These are phyloP conservation scores for Articulospora tetracladia DNA, from an alignment of 495 filamentous ascomycete species.

Conservation along the genomic window DNA sequence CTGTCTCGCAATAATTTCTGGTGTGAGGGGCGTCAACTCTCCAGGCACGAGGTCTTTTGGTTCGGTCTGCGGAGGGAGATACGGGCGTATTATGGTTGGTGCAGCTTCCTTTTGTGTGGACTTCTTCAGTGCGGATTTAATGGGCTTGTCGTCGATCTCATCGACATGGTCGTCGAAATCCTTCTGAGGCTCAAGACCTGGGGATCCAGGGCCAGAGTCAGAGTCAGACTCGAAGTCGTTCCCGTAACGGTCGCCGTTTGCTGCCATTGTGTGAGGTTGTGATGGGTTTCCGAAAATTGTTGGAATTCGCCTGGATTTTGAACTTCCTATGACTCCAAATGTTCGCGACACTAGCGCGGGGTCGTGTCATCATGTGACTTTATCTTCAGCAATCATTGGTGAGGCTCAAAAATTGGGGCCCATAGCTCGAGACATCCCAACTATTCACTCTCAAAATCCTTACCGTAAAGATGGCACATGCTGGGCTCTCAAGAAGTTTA, in stretches of 20 bases:
- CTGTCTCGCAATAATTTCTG: slow-evolving; percentile 95
- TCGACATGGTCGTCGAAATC: slow-evolving; percentile 23
- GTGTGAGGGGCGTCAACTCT: slow-evolving; percentile 76
- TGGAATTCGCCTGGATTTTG: background rate
- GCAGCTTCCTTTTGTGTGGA: slow-evolving; percentile 31
- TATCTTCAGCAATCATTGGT: background rate
- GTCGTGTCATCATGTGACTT: background rate
- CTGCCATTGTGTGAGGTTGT: slow-evolving; percentile 33
- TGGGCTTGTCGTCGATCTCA: slow-evolving; percentile 25
- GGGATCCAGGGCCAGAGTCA: slow-evolving; percentile 28
- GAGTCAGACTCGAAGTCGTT: slow-evolving; percentile 46
- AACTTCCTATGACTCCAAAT: background rate
- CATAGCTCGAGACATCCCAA: background rate
- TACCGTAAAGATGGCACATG: slow-evolving; percentile 28
- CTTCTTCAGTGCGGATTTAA: slow-evolving; percentile 41
- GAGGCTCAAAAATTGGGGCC: background rate
- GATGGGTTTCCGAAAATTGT: background rate
- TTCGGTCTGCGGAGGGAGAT: slow-evolving; percentile 84
- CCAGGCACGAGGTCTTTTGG: slow-evolving; percentile 78
- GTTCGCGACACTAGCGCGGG: background rate
- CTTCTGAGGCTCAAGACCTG: slow-evolving; percentile 20
- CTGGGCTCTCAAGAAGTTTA: slow-evolving; percentile 28
- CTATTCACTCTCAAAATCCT: background rate
- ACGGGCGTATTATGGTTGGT: slow-evolving; percentile 41
- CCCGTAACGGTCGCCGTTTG: slow-evolving; percentile 43